Base-by-base conservation (phyloP, 306 rosid species). In the Prunus mongolica region DNA sequence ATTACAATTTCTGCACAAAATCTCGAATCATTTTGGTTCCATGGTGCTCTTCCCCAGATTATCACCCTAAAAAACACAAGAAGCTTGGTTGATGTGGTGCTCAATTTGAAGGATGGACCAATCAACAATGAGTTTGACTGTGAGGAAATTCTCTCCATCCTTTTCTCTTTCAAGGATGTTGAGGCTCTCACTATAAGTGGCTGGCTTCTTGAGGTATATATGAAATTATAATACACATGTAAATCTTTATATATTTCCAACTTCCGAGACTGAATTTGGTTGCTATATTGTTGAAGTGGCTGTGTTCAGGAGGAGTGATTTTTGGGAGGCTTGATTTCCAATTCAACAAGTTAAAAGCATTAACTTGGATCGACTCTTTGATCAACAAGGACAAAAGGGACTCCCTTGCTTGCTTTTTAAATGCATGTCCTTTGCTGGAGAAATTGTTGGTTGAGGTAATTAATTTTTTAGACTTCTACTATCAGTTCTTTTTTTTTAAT, bases 201-300 rank as follows among this genome's bases (percentile, higher is more conserved):
- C 3, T 70, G 80, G 80, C 66, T 81, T 81, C 84, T 81, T 52
- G 73, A 80, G 80, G 84, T 80, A 75, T n/a, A 2, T 13, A 16
- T 58, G 6, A 27, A 12, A 1, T 3, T 28, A 45, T 3, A 6
- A 38, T 1, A 38, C 8, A 34, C 8, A 34, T 34, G 8, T 34
- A 34, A 34, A 34, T 34, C 41, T 1, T 34, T 34, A 34, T 34
- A 34, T 34, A 34, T 38, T 38, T 38, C 44, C 9, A 38, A 38
- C 9, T 45, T 67, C n/a, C 52, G 30, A 51, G 12, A 32, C 7
- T 19, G 24, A 16, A 30, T 14, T 4, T 6, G 24, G 38, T 22
- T 34, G 54, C 75, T 32, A 28, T 51, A 51, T n/a, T 72, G 16
- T 10, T 38, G 3, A 30, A 75, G 84, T 81, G 80, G 77, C 41